phyloP scores from a whole-genome alignment of 371 early-diverging fungal species.

The Chytridium lagenaria region DNA sequence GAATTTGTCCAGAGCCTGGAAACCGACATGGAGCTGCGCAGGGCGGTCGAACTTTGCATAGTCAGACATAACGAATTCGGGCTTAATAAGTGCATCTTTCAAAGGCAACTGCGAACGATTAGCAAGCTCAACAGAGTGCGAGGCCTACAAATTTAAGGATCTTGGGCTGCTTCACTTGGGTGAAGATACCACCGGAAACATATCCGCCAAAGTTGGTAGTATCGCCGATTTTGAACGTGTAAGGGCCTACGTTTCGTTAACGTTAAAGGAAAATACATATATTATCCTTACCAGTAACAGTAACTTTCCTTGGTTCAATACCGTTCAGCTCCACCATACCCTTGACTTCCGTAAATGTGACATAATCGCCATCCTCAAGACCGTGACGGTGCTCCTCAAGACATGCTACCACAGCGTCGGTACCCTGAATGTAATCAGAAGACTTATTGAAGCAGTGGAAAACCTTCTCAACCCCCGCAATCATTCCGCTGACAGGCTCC shows the following conservation, averaged over 20 bases:
- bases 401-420: conserved; percentile 92
- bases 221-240: conserved; percentile 95
- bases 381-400: conserved; percentile 97
- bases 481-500: conserved; percentile 90
- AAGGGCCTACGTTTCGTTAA: conserved; percentile 71
- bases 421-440: conserved; percentile 56
- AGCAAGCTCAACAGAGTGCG: background rate
- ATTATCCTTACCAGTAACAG: conserved; percentile 66
- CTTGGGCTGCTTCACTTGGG: conserved; percentile 93
- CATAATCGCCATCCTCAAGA: conserved; percentile 95
- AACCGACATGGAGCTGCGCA: conserved; percentile 86
- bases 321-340: conserved; percentile 92
- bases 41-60: conserved; percentile 98
- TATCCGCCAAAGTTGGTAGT: conserved; percentile 77
- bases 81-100: conserved; percentile 76
- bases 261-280: background rate
- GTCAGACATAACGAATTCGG: conserved; percentile 90
- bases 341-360: conserved; percentile 90
- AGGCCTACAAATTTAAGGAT: conserved; percentile 75
- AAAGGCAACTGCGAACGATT: conserved; percentile 63
- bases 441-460: background rate
- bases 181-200: conserved; percentile 85
- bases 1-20: conserved; percentile 91
- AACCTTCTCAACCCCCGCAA: conserved; percentile 84
- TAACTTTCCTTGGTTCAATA: conserved; percentile 81